Evolutionary conservation across 139 green algal genomes (phyloP).

Genomic region (Chlamydomonas eustigma): DNA sequence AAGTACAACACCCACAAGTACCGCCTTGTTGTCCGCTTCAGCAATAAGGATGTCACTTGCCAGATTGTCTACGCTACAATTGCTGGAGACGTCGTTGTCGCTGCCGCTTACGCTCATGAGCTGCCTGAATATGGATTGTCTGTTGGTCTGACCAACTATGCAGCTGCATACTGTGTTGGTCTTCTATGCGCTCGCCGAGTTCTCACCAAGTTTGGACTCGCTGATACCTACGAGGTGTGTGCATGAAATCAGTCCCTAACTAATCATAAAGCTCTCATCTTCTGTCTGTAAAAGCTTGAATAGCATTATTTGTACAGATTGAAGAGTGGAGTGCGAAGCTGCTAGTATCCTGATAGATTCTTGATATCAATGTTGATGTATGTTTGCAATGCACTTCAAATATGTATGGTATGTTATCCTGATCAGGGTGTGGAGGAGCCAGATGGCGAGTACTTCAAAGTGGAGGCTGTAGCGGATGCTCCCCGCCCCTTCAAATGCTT

Average conservation of each 20-base stretch:
- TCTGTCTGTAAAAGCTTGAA: too few species aligned
- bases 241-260: too few species aligned
- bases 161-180: constrained; percentile 89
- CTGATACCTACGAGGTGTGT: constrained; percentile 77
- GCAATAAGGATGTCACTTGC: constrained; percentile 17
- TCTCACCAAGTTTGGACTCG: constrained; percentile 92
- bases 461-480: constrained; percentile 85
- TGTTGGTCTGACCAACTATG: constrained; percentile 95
- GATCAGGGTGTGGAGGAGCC: constrained; percentile 49
- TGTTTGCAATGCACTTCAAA: too few species aligned
- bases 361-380: too few species aligned
- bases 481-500: constrained; percentile 91
- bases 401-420: neutral
- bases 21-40: constrained; percentile 59
- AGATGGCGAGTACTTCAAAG: constrained; percentile 95
- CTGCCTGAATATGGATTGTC: constrained; percentile 82
- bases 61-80: constrained; percentile 83
- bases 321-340: too few species aligned
- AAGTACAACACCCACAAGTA: constrained; percentile 99
- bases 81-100: constrained; percentile 85
- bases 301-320: too few species aligned
- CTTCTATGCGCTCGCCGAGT: constrained; percentile 91
- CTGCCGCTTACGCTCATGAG: constrained; percentile 89
- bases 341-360: too few species aligned
- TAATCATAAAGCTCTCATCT: too few species aligned